phyloP scores from a whole-genome alignment of 2,329 filamentous ascomycete species.

The Pseudocercospora fijiensis region DNA sequence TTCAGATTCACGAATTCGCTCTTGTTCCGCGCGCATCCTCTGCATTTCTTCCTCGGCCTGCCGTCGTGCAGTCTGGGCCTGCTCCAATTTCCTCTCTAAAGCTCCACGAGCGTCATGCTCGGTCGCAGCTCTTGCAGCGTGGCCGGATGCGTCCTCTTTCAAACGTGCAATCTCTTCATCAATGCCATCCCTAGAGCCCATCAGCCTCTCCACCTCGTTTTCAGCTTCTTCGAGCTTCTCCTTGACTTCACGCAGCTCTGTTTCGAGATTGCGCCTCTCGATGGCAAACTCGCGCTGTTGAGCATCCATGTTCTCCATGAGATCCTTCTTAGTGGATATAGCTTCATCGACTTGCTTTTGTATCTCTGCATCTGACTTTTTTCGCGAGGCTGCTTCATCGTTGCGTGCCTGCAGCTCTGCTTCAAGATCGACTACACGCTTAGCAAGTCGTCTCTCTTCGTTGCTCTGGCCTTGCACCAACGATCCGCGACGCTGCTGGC shows the following conservation, averaged over 20 bases:
- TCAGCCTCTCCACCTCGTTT: constrained; percentile 82
- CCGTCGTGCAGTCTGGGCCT: constrained; percentile 30
- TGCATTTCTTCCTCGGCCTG: constrained; percentile 41
- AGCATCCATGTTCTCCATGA: constrained; percentile 91
- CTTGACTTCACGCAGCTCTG: constrained; percentile 74
- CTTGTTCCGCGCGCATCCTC: constrained; percentile 59
- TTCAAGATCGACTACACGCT: constrained; percentile 68
- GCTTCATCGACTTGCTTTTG: constrained; percentile 76
- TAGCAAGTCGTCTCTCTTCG: constrained; percentile 61
- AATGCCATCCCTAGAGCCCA: constrained; percentile 79
- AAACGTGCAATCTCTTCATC: constrained; percentile 69
- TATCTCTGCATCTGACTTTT: constrained; percentile 59
- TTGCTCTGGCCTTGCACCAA: constrained; percentile 61
- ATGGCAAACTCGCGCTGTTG: constrained; percentile 83
- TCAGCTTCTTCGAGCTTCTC: constrained; percentile 82
- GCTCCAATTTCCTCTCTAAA: constrained; percentile 53
- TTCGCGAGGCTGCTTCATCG: constrained; percentile 61
- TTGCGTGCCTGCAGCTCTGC: constrained; percentile 73
- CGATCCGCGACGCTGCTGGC: constrained; percentile 54
- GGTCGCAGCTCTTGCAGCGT: constrained; percentile 62
- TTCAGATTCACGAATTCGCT: constrained; percentile 51
- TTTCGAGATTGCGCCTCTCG: constrained; percentile 79
- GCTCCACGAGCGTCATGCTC: constrained; percentile 62
- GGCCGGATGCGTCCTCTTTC: constrained; percentile 53
- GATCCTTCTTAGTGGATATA: constrained; percentile 87